Evolutionary conservation across 805 yeast genomes (phyloP).

Genomic region (Candida parachauliodes): DNA sequence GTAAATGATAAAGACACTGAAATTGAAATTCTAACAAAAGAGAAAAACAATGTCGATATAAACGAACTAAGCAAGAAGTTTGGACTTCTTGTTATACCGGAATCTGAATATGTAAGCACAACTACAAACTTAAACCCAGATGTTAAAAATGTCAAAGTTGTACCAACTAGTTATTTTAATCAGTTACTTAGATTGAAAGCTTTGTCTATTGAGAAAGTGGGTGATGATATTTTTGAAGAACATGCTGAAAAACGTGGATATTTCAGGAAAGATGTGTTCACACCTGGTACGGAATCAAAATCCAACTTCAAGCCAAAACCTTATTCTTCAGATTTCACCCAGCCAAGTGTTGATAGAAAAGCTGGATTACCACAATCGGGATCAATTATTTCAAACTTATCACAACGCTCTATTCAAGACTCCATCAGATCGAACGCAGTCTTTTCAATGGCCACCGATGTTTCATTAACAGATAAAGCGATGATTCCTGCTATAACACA

Average conservation of each 20-base stretch:
- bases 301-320: conserved; percentile 17
- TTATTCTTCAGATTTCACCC: no score
- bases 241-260: conserved; percentile 52
- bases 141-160: conserved; percentile 51
- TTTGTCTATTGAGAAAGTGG: conserved; percentile 41
- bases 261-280: conserved; percentile 21
- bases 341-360: not conserved
- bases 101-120: conserved; percentile 58
- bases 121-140: conserved; percentile 56
- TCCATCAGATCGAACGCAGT: conserved; percentile 31
- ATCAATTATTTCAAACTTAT: conserved; percentile 28
- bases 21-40: conserved; percentile 14
- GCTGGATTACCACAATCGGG: conserved; percentile 13
- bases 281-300: conserved; percentile 19
- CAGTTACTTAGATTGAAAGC: conserved; percentile 47
- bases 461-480: conserved; percentile 62
- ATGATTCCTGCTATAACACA: conserved; percentile 87
- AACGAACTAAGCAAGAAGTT: conserved; percentile 38
- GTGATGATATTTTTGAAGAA: conserved; percentile 41
- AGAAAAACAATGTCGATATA: conserved; percentile 24
- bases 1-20: conserved; percentile 14
- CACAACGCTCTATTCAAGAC: conserved; percentile 27
- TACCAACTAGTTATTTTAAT: conserved; percentile 63
- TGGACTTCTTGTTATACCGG: conserved; percentile 56
- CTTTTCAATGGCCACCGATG: conserved; percentile 54